Evolutionary conservation across 202 grass and related monocot species (phyloP), one percentile per base, ranked within the genome.

Genomic region (Zizania palustris): DNA sequence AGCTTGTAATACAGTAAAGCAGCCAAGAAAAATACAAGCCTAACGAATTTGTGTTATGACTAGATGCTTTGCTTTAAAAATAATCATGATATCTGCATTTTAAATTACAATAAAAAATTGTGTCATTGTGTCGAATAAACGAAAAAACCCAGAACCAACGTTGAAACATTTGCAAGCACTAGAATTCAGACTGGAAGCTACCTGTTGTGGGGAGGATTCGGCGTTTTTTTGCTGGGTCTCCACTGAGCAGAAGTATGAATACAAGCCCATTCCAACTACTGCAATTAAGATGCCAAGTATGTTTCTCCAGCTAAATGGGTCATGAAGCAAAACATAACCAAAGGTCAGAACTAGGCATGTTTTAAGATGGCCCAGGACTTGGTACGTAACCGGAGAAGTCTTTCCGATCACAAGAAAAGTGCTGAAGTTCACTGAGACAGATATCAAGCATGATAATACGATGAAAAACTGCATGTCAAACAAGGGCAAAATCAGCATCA

Each of bases 241-340:
- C 22, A 65, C 59, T 39, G 83, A 64, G 56, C 87, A 90, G 42
- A 93, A 85, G 80, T 90, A 93, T 51, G 91, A 93, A 73, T 93
- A 93, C 43, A 82, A 71, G 38, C 83, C 84, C 91, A 90, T 93
- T 36, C 91, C 91, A 80, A 93, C 72, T n/a, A 93, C 76, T 49
- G 88, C 91, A 55, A 93, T 80, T 18, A 90, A 70, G 76, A 93
- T 93, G 65, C 88, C 91, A 20, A 91, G 82, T 80, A 93, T 88
- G 56, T 88, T 99, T 87, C 96, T 95, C 96, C 91, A 98, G 84
- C 91, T 94, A 80, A 98, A 98, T 60, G 95, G 95, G 82, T 94
- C 91, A 5, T 94, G 91, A 71, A 98, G 95, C 73, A 98, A 86
- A 70, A 98, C 91, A 20, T 93, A 93, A 42, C 91, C 91, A 0